Evolutionary conservation across 768 basidiomycete genomes (phyloP), one percentile per base, ranked within the genome.

Genomic region (Leccinum imitatum): DNA sequence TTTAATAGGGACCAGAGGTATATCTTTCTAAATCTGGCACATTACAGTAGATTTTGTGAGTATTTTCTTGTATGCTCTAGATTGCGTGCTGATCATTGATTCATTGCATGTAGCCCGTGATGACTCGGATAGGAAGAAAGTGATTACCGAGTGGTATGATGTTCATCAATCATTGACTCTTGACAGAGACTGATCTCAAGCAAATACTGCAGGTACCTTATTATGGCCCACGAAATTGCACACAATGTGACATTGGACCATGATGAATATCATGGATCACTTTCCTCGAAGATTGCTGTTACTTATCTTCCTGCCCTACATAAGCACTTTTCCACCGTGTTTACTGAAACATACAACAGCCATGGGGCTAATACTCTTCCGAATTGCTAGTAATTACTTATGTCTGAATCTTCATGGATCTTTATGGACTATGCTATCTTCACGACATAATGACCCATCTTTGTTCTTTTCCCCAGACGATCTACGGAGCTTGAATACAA

Each of bases 151-250:
- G 4, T 65, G 64, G 64, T 65, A 63, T 11, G 64, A 56, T 3
- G 4, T 47, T 10, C 13, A 14, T 10, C 37, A n/a, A 31, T 35
- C 6, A 4, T 31, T 7, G 11, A 13, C 7, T 11, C 6, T 5
- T 14, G 23, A 57, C 15, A 41, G 13, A 15, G 2, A 46, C 8
- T 58, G 9, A 63, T 25, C 41, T 39, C 13, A 0, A 23, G 46
- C 23, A 7, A 44, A 54, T 13, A 46, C 10, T 46, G 19, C 6
- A 71, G 70, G 70, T 71, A 65, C 33, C 66, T 73, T 35, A 67
- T 71, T 3, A 69, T 73, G 60, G 69, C 63, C 2, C 70, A 71
- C 15, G 70, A 71, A 54, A 63, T 71, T 6, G 71, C 70, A 15
- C 71, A 71, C 58, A 66, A 69, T 10, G 48, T 53, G 11, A 58